These are phyloP conservation scores for Russula compacta DNA, from an alignment of 768 basidiomycete species.

Conservation along the genomic window DNA sequence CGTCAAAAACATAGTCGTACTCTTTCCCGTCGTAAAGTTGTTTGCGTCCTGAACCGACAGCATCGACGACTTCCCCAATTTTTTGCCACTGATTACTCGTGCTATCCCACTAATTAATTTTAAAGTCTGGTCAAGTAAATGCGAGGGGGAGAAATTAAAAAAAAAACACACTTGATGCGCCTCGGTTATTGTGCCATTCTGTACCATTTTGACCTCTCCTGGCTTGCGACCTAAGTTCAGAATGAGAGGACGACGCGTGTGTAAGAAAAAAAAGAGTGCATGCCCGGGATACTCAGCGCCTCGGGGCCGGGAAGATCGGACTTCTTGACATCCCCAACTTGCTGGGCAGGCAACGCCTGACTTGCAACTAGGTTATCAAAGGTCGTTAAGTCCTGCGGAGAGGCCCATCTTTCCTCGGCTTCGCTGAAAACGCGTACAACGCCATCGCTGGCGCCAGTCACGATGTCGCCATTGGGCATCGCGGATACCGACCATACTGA, in stretches of 20 bases:
- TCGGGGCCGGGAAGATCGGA: conserved; percentile 83
- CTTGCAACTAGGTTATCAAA: conserved; percentile 71
- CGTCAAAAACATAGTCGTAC: conserved; percentile 99
- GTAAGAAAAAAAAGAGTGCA: conserved; percentile 15
- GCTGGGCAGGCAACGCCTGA: conserved; percentile 74
- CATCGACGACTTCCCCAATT: conserved; percentile 93
- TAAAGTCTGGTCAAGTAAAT: background rate
- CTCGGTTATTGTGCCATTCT: conserved; percentile 70
- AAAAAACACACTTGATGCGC: conserved; percentile 78
- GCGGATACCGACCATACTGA: conserved; percentile 94
- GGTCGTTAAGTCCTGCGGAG: conserved; percentile 48
- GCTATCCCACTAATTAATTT: conserved; percentile 75
- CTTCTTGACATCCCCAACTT: conserved; percentile 86
- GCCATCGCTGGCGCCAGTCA: conserved; percentile 85
- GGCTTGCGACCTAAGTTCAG: conserved; percentile 66
- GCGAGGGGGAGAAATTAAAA: background rate
- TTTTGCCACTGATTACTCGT: conserved; percentile 71
- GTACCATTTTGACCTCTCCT: conserved; percentile 90
- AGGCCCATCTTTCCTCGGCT: conserved; percentile 64
- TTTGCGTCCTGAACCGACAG: conserved; percentile 81
- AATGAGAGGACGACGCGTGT: background rate
- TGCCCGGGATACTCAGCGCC: conserved; percentile 64
- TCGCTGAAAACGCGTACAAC: conserved; percentile 79
- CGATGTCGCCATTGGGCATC: conserved; percentile 86
- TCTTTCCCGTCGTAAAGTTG: conserved; percentile 90